Conservation (phyloP, 306 rosid species). For the Delonix regia region DNA sequence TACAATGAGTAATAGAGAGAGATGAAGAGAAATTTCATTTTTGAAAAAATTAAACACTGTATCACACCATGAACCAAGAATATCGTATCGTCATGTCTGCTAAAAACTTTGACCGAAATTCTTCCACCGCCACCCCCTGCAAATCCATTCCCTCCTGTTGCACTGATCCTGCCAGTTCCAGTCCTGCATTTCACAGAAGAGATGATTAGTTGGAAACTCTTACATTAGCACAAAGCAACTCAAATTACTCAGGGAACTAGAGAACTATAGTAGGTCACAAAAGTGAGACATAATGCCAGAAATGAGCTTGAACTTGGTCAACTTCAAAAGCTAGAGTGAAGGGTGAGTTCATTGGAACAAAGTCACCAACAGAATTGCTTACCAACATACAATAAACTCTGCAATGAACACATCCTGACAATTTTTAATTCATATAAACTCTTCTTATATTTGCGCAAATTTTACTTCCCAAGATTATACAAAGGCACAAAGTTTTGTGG, state of each 20-base stretch:
- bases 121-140: conserved; percentile 99
- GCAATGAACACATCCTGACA: background rate
- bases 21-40: conserved; percentile 21
- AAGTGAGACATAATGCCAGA: background rate
- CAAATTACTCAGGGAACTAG: conserved; percentile 31
- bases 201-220: conserved; percentile 39
- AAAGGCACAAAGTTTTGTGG: background rate
- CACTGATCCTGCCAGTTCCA: conserved; percentile 85
- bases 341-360: background rate
- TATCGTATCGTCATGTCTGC: conserved; percentile 73
- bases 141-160: conserved; percentile 87
- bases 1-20: background rate
- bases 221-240: conserved; percentile 38
- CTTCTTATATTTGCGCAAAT: background rate
- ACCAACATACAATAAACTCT: background rate
- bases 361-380: background rate
- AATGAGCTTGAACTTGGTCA: background rate
- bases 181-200: conserved; percentile 73
- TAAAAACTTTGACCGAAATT: conserved; percentile 74
- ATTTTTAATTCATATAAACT: background rate
- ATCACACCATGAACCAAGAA: conserved; percentile 80
- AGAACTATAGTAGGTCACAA: conserved; percentile 20
- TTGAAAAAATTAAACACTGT: conserved; percentile 23
- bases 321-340: conserved; percentile 1
- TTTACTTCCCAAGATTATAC: background rate